A percentile compares a stretch with the other conserved stretches of the same genome.
These are phyloP conservation scores for Puya raimondii DNA, from an alignment of 176 grass and related monocot species.

Conservation along the genomic window DNA sequence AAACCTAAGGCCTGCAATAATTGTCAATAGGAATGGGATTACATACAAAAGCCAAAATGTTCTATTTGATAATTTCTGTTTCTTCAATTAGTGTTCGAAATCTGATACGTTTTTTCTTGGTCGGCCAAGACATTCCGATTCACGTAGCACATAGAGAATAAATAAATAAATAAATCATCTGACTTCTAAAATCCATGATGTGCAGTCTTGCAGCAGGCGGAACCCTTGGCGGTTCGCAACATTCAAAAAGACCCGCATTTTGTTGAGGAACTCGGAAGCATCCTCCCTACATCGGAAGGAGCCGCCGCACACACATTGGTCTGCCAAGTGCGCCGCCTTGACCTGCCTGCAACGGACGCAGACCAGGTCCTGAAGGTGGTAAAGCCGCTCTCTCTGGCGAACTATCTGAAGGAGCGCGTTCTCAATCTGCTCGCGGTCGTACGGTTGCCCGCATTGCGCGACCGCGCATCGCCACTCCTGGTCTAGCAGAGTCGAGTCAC, in stretches of 20 bases:
- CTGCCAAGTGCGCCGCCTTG: conserved; percentile 70
- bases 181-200: conserved; percentile 58
- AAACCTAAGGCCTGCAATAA: no score
- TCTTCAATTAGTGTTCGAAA: no score
- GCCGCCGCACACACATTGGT: conserved; percentile 80
- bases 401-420: conserved; percentile 77
- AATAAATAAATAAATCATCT: conserved; percentile 11
- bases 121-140: no score
- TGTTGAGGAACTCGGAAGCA: conserved; percentile 38
- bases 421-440: conserved; percentile 71
- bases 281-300: conserved; percentile 71
- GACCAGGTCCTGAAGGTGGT: conserved; percentile 84
- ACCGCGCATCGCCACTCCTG: conserved; percentile 57
- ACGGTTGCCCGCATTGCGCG: conserved; percentile 64
- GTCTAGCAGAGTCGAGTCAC: conserved; percentile 40
- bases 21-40: no score
- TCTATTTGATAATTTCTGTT: no score
- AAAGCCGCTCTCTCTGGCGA: conserved; percentile 85
- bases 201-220: conserved; percentile 51
- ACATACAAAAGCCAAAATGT: no score
- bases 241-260: conserved; percentile 67
- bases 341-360: conserved; percentile 80
- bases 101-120: no score
- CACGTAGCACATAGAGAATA: no score
- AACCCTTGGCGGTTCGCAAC: conserved; percentile 57